phyloP scores from a whole-genome alignment of 768 basidiomycete genomes.

The Zangia roseola region DNA sequence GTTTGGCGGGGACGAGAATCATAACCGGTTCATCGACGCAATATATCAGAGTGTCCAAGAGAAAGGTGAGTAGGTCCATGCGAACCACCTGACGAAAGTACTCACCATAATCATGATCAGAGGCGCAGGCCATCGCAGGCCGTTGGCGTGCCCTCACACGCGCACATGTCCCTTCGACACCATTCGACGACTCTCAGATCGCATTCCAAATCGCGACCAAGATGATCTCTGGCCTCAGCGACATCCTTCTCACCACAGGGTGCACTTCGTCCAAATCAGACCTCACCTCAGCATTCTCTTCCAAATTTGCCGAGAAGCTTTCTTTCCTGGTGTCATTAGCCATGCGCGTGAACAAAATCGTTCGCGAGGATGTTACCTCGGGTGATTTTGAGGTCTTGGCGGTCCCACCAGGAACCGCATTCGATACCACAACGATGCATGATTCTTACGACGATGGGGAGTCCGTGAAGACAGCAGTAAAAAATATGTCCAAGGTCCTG shows the following conservation, averaged over 20 bases:
- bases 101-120: constrained; percentile 26
- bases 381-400: constrained; percentile 33
- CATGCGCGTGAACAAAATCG: constrained; percentile 44
- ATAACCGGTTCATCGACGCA: constrained; percentile 21
- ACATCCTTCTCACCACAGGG: constrained; percentile 31
- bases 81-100: not conserved
- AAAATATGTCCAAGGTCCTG: constrained; percentile 22
- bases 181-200: constrained; percentile 23
- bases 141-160: constrained; percentile 46
- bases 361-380: constrained; percentile 31
- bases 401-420: constrained; percentile 22
- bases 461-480: constrained; percentile 4
- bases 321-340: constrained; percentile 43
- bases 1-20: constrained; percentile 26
- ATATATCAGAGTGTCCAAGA: constrained; percentile 37
- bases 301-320: constrained; percentile 45
- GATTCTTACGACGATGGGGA: constrained; percentile 32
- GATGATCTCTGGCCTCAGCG: constrained; percentile 25
- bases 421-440: constrained; percentile 29
- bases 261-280: constrained; percentile 21
- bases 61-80: constrained; percentile 28
- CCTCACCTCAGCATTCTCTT: constrained; percentile 39
- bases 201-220: constrained; percentile 23
- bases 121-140: constrained; percentile 44
- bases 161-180: constrained; percentile 24